Evolutionary conservation across 345 rosid species (phyloP).

Genomic region (Eucalyptus sideroxylon): DNA sequence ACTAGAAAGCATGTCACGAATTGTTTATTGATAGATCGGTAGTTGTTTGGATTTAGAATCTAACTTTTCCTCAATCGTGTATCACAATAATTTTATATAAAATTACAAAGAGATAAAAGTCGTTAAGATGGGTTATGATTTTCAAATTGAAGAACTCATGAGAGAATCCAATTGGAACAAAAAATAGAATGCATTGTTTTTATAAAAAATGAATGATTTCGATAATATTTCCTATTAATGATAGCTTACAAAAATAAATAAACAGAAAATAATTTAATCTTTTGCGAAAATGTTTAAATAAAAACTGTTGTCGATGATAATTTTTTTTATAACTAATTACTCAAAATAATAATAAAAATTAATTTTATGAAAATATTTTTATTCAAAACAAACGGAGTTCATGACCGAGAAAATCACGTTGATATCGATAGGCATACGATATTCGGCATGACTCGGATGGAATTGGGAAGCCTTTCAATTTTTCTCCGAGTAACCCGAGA

Average conservation of each 20-base stretch:
- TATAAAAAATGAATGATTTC: too few species aligned
- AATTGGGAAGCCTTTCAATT: not conserved
- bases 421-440: not conserved
- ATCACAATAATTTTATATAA: accelerated
- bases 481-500: not conserved
- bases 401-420: not conserved
- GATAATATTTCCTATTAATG: accelerated
- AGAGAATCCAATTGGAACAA: not conserved
- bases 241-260: too few species aligned
- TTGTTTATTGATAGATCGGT: not conserved
- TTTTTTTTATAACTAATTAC: too few species aligned
- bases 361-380: too few species aligned
- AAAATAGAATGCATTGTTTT: not conserved
- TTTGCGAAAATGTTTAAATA: too few species aligned
- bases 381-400: too few species aligned
- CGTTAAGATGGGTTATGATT: not conserved
- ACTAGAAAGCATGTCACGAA: accelerated
- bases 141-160: not conserved
- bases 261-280: too few species aligned
- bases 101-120: not conserved
- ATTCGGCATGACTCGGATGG: not conserved
- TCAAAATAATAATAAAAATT: too few species aligned
- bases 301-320: too few species aligned
- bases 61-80: accelerated
- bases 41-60: not conserved